These are phyloP conservation scores for Penicillium carneum DNA, from an alignment of 2,329 filamentous ascomycete genomes.

Conservation along the genomic window DNA sequence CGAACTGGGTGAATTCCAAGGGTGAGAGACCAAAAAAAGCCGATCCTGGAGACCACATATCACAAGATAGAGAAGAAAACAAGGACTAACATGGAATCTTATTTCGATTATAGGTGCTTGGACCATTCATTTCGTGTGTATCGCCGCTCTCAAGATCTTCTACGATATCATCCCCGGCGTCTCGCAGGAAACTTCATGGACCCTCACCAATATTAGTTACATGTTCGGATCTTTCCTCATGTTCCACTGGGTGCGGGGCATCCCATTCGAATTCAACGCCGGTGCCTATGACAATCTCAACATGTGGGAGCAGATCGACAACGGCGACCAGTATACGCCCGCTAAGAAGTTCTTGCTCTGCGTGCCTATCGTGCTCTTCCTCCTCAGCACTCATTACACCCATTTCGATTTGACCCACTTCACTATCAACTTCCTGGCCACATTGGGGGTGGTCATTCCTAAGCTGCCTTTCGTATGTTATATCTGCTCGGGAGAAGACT, in stretches of 20 bases:
- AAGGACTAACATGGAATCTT: slow-evolving; percentile 15
- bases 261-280: slow-evolving; percentile 98
- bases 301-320: slow-evolving; percentile 99
- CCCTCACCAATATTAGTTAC: slow-evolving; percentile 96
- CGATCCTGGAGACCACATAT: slow-evolving; percentile 12
- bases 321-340: slow-evolving; percentile 96
- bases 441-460: slow-evolving; percentile 90
- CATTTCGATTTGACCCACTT: slow-evolving; percentile 98
- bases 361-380: slow-evolving; percentile 91
- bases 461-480: slow-evolving; percentile 89
- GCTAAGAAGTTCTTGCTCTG: slow-evolving; percentile 97
- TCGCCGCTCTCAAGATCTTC: slow-evolving; percentile 89
- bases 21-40: slow-evolving; percentile 64
- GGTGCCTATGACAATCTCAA: slow-evolving; percentile 99
- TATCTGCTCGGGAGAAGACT: neutral
- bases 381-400: slow-evolving; percentile 97
- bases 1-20: slow-evolving; percentile 99
- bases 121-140: slow-evolving; percentile 95
- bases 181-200: slow-evolving; percentile 98
- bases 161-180: slow-evolving; percentile 96
- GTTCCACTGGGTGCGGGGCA: slow-evolving; percentile 98
- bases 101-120: slow-evolving; percentile 75
- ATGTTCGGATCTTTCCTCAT: slow-evolving; percentile 99
- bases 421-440: slow-evolving; percentile 93
- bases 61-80: slow-evolving; percentile 14